Evolutionary conservation across 1,139 yeast species (phyloP).

Genomic region (Sugiyamaella xylanicola): DNA sequence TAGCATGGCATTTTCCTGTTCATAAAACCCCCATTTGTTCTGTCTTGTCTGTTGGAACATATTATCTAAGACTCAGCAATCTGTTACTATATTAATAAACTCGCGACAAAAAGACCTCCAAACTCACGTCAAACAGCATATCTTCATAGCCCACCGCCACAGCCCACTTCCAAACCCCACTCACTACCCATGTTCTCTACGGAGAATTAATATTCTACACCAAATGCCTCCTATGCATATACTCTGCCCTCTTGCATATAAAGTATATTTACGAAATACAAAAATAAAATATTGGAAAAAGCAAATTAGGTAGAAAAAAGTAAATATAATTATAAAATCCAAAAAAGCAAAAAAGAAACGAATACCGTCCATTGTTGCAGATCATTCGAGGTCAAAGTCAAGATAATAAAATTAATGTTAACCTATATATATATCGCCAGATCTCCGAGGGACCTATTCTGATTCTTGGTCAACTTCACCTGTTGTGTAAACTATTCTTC

Average conservation of each 20-base stretch:
- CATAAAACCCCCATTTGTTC: too few species aligned
- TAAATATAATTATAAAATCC: not conserved
- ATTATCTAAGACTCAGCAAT: too few species aligned
- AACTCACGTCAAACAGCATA: not conserved
- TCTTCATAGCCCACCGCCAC: not conserved
- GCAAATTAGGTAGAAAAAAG: slow-evolving; percentile 2
- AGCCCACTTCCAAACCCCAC: not conserved
- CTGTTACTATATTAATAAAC: not conserved
- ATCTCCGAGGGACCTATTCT: slow-evolving; percentile 6
- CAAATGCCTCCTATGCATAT: not conserved
- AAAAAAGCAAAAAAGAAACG: slow-evolving; percentile 22
- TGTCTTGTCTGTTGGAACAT: too few species aligned
- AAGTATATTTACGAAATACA: not conserved
- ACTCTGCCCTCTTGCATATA: not conserved
- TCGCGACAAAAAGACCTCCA: not conserved
- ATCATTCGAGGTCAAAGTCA: slow-evolving; percentile 9
- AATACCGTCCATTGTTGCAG: slow-evolving; percentile 24
- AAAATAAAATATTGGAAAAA: slow-evolving; percentile 4
- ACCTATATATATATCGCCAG: slow-evolving; percentile 12
- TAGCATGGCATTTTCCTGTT: too few species aligned
- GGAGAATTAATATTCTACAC: not conserved
- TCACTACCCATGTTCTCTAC: not conserved
- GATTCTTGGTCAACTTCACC: not conserved
- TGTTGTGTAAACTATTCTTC: not conserved
- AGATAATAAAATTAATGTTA: slow-evolving; percentile 4